Evolutionary conservation across 1,284 basidiomycete genomes (phyloP).

Genomic region (Trichosporon sp.): DNA sequence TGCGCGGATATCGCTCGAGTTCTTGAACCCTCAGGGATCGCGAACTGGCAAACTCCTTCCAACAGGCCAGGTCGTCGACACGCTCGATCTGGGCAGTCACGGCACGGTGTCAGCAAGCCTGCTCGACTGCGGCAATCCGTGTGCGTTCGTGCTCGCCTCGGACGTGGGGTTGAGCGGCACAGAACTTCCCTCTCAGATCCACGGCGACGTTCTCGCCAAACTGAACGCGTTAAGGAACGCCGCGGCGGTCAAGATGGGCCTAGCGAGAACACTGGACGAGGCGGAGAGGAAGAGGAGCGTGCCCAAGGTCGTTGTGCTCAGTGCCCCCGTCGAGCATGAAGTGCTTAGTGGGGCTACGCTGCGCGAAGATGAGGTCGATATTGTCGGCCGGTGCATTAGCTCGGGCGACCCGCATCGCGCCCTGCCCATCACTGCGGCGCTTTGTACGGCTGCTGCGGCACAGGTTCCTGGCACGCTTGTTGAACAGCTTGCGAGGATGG

Average conservation of each 20-base stretch:
- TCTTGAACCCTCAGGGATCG: slow-evolving; percentile 61
- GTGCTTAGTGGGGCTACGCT: slow-evolving; percentile 21
- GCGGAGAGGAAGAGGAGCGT: slow-evolving; percentile 44
- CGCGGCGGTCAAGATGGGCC: slow-evolving; percentile 60
- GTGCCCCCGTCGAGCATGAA: slow-evolving; percentile 35
- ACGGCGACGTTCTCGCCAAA: background rate
- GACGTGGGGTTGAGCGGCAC: slow-evolving; percentile 46
- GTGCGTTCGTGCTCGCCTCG: slow-evolving; percentile 55
- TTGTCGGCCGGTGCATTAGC: slow-evolving; percentile 60
- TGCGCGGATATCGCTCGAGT: slow-evolving; percentile 62
- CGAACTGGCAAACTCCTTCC: slow-evolving; percentile 65
- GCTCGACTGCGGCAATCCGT: slow-evolving; percentile 68
- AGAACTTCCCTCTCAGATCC: background rate
- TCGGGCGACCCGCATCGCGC: slow-evolving; percentile 68
- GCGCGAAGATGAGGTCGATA: slow-evolving; percentile 49
- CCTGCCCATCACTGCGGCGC: slow-evolving; percentile 66
- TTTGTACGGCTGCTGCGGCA: slow-evolving; percentile 63
- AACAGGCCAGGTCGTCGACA: slow-evolving; percentile 54
- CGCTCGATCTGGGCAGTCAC: slow-evolving; percentile 43
- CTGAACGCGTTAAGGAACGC: slow-evolving; percentile 50
- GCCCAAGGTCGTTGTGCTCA: slow-evolving; percentile 63
- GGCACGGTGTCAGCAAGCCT: slow-evolving; percentile 52
- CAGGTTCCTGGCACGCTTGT: slow-evolving; percentile 55
- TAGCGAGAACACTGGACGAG: slow-evolving; percentile 58
- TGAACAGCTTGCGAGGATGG: slow-evolving; percentile 46